These are phyloP conservation scores for Thelonectria rubi DNA, from an alignment of 2,329 filamentous ascomycete species.

Conservation along the genomic window DNA sequence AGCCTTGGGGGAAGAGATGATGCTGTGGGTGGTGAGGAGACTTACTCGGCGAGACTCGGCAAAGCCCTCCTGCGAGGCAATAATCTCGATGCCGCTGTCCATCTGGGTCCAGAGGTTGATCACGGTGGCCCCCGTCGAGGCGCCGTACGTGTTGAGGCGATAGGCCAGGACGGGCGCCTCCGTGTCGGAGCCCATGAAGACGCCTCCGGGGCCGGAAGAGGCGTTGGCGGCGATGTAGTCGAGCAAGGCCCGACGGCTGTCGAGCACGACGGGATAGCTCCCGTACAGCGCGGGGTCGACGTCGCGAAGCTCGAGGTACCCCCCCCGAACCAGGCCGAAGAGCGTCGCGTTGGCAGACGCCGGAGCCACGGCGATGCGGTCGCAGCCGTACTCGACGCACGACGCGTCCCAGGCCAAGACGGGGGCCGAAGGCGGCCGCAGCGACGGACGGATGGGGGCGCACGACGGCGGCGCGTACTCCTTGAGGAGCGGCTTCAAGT, in stretches of 20 bases:
- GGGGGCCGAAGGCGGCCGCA: slow-evolving; percentile 3
- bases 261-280: slow-evolving; percentile 21
- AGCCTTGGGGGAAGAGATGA: background rate
- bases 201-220: slow-evolving; percentile 17
- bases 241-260: slow-evolving; percentile 15
- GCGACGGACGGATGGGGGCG: slow-evolving; percentile 41
- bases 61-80: slow-evolving; percentile 69
- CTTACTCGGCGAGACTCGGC: slow-evolving; percentile 61
- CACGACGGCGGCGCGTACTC: slow-evolving; percentile 61
- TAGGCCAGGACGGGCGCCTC: slow-evolving; percentile 30
- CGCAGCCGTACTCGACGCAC: slow-evolving; percentile 47
- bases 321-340: slow-evolving; percentile 18
- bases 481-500: slow-evolving; percentile 76
- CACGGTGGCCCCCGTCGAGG: slow-evolving; percentile 12
- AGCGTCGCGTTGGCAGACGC: slow-evolving; percentile 46
- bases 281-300: slow-evolving; percentile 13
- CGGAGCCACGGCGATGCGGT: slow-evolving; percentile 26
- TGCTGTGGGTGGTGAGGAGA: background rate
- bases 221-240: slow-evolving; percentile 18
- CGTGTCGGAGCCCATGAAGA: slow-evolving; percentile 20
- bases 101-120: slow-evolving; percentile 37
- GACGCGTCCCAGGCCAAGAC: slow-evolving; percentile 48
- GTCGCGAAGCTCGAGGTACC: slow-evolving; percentile 19
- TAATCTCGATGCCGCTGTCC: slow-evolving; percentile 40
- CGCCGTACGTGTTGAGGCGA: slow-evolving; percentile 12